These are phyloP conservation scores for Macrophomina pseudophaseolina DNA, from an alignment of 2,329 filamentous ascomycete species.

Conservation along the genomic window DNA sequence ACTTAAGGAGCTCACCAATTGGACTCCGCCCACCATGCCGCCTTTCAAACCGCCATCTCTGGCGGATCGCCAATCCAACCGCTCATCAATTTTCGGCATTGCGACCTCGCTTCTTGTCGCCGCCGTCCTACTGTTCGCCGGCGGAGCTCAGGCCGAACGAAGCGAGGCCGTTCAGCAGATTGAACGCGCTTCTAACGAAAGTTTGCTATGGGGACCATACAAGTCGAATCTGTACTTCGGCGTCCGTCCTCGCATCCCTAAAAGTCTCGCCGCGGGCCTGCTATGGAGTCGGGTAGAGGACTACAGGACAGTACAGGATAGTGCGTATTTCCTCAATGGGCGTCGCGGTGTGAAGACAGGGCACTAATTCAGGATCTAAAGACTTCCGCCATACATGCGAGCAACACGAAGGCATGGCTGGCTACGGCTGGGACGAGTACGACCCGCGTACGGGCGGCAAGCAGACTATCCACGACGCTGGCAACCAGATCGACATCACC, in stretches of 20 bases:
- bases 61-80: neutral
- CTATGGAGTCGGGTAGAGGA: constrained; percentile 89
- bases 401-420: constrained; percentile 84
- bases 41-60: constrained; percentile 29
- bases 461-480: constrained; percentile 88
- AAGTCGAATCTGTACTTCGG: constrained; percentile 94
- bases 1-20: constrained; percentile 28
- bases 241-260: constrained; percentile 78
- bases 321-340: constrained; percentile 57
- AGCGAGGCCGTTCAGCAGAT: constrained; percentile 33
- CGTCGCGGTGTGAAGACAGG: too few species aligned
- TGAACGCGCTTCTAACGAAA: constrained; percentile 70
- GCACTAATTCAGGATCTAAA: too few species aligned
- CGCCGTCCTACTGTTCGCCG: constrained; percentile 32
- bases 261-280: constrained; percentile 80
- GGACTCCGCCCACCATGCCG: constrained; percentile 32
- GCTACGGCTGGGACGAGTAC: constrained; percentile 98
- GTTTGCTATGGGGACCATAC: constrained; percentile 94
- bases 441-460: constrained; percentile 85
- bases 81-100: neutral
- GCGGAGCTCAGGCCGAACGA: constrained; percentile 33
- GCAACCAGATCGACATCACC: constrained; percentile 86
- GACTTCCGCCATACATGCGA: constrained; percentile 94
- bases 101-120: constrained; percentile 26
- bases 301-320: constrained; percentile 74